These are phyloP conservation scores for Talaromyces sp. DNA, from an alignment of 2,329 filamentous ascomycete genomes.

Conservation along the genomic window DNA sequence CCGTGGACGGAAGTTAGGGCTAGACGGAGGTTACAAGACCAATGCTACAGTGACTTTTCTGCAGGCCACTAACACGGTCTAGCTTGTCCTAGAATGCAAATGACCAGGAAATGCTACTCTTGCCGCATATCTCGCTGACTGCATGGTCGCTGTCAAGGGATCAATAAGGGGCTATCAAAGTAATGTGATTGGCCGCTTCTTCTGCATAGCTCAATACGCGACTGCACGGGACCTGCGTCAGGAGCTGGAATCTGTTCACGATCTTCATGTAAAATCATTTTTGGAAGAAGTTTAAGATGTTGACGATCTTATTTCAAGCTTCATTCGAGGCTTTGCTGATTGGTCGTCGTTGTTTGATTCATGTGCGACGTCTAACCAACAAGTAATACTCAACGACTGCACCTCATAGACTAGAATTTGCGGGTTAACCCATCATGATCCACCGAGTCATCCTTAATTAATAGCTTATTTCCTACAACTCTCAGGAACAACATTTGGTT, in stretches of 20 bases:
- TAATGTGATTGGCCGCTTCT: not conserved
- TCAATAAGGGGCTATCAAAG: not conserved
- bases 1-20: conserved; percentile 9
- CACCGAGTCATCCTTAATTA: not conserved
- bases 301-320: not conserved
- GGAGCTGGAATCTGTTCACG: not conserved
- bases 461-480: not conserved
- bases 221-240: not conserved
- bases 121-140: not conserved
- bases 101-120: not conserved
- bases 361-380: not conserved
- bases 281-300: no score
- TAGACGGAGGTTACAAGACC: conserved; percentile 12
- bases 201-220: not conserved
- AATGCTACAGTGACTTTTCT: conserved; percentile 16
- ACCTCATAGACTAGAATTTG: not conserved
- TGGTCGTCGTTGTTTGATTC: not conserved
- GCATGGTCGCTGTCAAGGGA: not conserved
- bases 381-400: not conserved
- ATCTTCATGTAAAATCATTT: not conserved
- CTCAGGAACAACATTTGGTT: not conserved
- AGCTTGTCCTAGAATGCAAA: not conserved
- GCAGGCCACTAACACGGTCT: conserved; percentile 1
- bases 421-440: not conserved
- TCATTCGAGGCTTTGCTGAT: not conserved